Evolutionary conservation across 352 stramenopile species (phyloP), one percentile per base, ranked within the genome.

Genomic region (Globisporangium carolinianum): DNA sequence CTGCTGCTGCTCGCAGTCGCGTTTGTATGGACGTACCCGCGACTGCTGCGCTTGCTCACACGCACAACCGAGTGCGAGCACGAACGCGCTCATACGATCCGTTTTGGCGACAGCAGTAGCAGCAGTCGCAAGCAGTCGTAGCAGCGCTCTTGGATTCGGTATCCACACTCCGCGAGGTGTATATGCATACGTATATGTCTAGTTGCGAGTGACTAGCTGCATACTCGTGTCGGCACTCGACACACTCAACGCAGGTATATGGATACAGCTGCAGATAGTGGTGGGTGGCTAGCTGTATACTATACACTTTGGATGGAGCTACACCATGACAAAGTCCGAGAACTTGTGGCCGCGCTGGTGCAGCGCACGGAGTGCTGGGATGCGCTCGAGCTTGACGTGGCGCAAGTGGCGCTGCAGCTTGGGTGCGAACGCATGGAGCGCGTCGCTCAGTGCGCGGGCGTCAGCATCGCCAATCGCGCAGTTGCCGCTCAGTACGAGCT

Each of bases 401-500:
- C 70, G 69, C 51, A 91, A 45, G 51, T 89, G 73, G 37, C 53
- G 45, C 45, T 77, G 58, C 32, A 91, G 62, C 39, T 81, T 82
- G 10, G 60, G 38, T 10, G 65, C 57, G 46, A 84, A 73, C 3
- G 55, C 53, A 8, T 80, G 61, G 15, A 91, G 67, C 5, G 66
- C 41, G 18, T 65, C 58, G 51, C 70, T 79, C 42, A 89, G 66
- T 4, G 59, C 57, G 3, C 64, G 5, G 4, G 88, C 47, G 43
- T 83, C 72, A 42, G 54, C 51, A 4, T 71, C 60, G 0, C 60
- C 59, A 36, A 90, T 71, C n/a, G 57, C 43, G 6, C 51, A 43
- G 63, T 91, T 92, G 18, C 79, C 83, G 51, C 83, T 89, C 1
- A 92, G 60, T 4, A 86, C 49, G 8, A 92, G 60, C 24, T 88